Conservation (phyloP, 2,329 filamentous ascomycete genomes). For the Botrytis fabae region DNA sequence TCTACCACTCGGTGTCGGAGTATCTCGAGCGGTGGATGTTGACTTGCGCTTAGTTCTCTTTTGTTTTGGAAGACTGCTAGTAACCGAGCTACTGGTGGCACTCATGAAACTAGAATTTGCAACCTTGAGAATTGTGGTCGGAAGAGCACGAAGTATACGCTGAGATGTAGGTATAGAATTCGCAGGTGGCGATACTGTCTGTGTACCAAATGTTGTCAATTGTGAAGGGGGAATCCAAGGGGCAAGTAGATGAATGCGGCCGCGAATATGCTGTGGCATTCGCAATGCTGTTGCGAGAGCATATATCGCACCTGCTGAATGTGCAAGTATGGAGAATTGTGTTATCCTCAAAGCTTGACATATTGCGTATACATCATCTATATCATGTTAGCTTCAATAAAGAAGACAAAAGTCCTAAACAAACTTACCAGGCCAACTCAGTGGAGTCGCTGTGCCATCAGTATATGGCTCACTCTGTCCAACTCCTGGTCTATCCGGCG, state of each 20-base stretch:
- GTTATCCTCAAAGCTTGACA: constrained; percentile 90
- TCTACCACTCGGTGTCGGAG: constrained; percentile 40
- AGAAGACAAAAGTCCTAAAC: neutral
- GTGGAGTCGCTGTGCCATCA: constrained; percentile 78
- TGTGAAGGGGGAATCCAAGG: constrained; percentile 98
- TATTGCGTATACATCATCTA: constrained; percentile 85
- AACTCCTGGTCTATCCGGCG: constrained; percentile 89
- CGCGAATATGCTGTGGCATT: constrained; percentile 94
- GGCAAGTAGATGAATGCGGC: constrained; percentile 88
- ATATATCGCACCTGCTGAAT: constrained; percentile 97
- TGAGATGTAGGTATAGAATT: constrained; percentile 90
- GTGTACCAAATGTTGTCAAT: constrained; percentile 74
- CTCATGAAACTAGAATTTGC: constrained; percentile 96
- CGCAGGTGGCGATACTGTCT: constrained; percentile 72
- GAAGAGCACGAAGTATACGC: constrained; percentile 83
- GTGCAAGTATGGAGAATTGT: constrained; percentile 93
- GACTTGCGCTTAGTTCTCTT: constrained; percentile 61
- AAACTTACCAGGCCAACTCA: constrained; percentile 85
- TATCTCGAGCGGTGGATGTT: constrained; percentile 43
- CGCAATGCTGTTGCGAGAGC: constrained; percentile 91
- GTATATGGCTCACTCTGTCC: constrained; percentile 86
- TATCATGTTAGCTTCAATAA: constrained; percentile 33
- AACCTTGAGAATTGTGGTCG: constrained; percentile 86
- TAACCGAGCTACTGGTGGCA: constrained; percentile 83
- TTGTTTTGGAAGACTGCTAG: constrained; percentile 71